Evolutionary conservation across 306 rosid species (phyloP).

Genomic region (Vigna nakashimae): DNA sequence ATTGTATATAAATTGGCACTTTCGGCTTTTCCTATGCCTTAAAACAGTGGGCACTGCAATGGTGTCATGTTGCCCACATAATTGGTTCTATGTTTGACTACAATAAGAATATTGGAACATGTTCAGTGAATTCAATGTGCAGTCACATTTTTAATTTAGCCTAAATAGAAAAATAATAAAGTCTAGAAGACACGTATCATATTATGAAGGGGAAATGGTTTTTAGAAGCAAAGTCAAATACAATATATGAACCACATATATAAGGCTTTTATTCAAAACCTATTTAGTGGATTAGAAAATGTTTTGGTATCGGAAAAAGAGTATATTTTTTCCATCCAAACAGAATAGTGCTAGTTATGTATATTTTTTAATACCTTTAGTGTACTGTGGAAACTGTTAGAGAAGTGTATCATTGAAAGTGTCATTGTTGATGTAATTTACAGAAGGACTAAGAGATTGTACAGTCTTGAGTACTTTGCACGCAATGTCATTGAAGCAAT

Average conservation of each 20-base stretch:
- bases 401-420: background rate
- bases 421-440: conserved; percentile 22
- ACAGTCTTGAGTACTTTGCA: conserved; percentile 1
- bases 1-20: background rate
- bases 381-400: background rate
- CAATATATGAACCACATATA: background rate
- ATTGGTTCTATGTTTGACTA: background rate
- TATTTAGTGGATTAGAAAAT: background rate
- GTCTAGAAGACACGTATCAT: conserved; percentile 1
- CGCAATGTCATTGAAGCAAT: conserved; percentile 6
- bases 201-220: background rate
- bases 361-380: conserved; percentile 2
- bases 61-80: conserved; percentile 22
- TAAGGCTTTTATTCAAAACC: background rate
- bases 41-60: background rate
- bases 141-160: background rate
- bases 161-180: conserved; percentile 6
- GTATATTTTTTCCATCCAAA: background rate
- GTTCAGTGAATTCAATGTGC: background rate
- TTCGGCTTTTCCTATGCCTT: background rate
- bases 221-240: conserved; percentile 30
- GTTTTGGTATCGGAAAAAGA: background rate
- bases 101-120: conserved; percentile 1
- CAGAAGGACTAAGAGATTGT: background rate
- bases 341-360: background rate